phyloP scores from a whole-genome alignment of 2,329 filamentous ascomycete species.

The Phyllosticta citribraziliensis region DNA sequence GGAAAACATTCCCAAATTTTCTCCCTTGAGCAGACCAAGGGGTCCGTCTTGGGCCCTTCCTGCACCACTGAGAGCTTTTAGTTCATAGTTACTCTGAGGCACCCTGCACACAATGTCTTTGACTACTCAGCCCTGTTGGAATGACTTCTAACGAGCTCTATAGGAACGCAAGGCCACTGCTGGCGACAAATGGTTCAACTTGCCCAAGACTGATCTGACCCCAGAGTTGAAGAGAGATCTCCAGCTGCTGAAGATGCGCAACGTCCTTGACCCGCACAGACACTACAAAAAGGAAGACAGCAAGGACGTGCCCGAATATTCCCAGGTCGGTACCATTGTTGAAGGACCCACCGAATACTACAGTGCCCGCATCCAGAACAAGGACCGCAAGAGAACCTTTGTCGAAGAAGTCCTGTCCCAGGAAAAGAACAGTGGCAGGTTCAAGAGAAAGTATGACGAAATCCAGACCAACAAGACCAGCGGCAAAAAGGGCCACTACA shows the following conservation, averaged over 20 bases:
- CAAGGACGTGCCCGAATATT: conserved; percentile 70
- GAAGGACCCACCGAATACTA: conserved; percentile 84
- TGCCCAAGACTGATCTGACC: conserved; percentile 76
- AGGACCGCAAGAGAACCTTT: conserved; percentile 78
- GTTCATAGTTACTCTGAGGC: conserved; percentile 74
- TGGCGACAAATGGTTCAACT: conserved; percentile 75
- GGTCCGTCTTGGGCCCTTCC: conserved; percentile 73
- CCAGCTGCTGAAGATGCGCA: conserved; percentile 81
- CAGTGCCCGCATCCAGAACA: conserved; percentile 70
- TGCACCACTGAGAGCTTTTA: conserved; percentile 56
- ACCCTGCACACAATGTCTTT: conserved; percentile 6
- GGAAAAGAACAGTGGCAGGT: conserved; percentile 57
- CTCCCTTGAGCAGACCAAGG: conserved; percentile 63
- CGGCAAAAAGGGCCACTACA: conserved; percentile 85
- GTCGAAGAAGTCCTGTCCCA: conserved; percentile 71
- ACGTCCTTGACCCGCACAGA: conserved; percentile 76
- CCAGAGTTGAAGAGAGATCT: conserved; percentile 81
- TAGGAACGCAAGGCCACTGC: conserved; percentile 56
- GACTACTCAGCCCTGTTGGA: neutral
- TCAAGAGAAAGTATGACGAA: conserved; percentile 78
- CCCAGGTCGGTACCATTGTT: conserved; percentile 79
- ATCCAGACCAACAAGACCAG: conserved; percentile 75
- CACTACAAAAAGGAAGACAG: conserved; percentile 81
- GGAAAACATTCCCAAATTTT: conserved; percentile 63
- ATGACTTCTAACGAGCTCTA: conserved; percentile 4